Evolutionary conservation across 2,329 filamentous ascomycete genomes (phyloP).

Genomic region (Fusarium avenaceum): DNA sequence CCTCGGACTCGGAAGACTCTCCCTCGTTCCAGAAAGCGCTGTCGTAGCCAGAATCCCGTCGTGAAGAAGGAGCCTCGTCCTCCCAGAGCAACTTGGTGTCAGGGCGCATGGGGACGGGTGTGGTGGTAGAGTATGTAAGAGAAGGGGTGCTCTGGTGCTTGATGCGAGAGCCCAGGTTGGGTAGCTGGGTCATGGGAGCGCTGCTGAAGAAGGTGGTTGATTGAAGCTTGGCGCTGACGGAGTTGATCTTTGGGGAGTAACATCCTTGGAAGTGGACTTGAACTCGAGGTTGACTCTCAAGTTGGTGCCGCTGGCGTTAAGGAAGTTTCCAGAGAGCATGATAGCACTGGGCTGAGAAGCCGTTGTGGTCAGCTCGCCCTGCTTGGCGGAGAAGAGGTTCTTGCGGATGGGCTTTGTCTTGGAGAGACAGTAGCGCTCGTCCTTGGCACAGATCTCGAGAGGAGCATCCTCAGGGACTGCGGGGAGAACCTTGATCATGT

Average conservation of each 20-base stretch:
- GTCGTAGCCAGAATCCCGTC: constrained; percentile 68
- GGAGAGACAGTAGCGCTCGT: constrained; percentile 64
- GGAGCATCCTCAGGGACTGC: constrained; percentile 64
- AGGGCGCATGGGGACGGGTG: constrained; percentile 56
- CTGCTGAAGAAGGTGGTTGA: constrained; percentile 67
- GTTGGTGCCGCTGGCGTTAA: constrained; percentile 57
- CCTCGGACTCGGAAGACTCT: constrained; percentile 53
- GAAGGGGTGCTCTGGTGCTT: constrained; percentile 58
- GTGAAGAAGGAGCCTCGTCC: constrained; percentile 50
- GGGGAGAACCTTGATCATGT: constrained; percentile 67
- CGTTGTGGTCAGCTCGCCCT: constrained; percentile 63
- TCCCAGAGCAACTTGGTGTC: constrained; percentile 60
- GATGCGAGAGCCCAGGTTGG: constrained; percentile 64
- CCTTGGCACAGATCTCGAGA: constrained; percentile 61
- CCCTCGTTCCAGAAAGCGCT: constrained; percentile 56
- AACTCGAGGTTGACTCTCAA: constrained; percentile 64
- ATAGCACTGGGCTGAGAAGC: constrained; percentile 63
- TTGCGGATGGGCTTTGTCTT: constrained; percentile 68
- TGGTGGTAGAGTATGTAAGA: constrained; percentile 62
- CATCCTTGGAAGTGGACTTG: constrained; percentile 59
- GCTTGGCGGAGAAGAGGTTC: constrained; percentile 65
- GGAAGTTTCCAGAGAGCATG: constrained; percentile 65
- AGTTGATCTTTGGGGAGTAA: constrained; percentile 63
- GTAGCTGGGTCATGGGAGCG: constrained; percentile 60
- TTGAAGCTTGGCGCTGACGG: constrained; percentile 64